Evolutionary conservation across 2,329 filamentous ascomycete genomes (phyloP).

Genomic region (Microdochium bolleyi): DNA sequence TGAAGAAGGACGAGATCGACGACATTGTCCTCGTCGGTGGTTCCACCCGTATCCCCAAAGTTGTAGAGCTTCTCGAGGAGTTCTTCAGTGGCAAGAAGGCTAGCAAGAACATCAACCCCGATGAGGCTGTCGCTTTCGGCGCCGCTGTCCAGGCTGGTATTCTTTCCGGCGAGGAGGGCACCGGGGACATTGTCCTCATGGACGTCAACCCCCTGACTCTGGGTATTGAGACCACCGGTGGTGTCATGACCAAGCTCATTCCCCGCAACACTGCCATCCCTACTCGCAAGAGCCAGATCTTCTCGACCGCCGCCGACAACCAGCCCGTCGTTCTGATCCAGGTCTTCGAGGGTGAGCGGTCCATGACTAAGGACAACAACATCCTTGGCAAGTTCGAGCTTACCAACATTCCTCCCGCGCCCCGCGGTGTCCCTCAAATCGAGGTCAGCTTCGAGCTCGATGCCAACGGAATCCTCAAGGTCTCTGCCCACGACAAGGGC

Average conservation of each 20-base stretch:
- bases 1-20: constrained; percentile 1
- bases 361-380: constrained; percentile 96
- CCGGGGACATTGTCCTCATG: constrained; percentile 81
- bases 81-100: constrained; percentile 95
- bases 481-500: constrained; percentile 93
- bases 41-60: constrained; percentile 57
- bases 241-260: constrained; percentile 96
- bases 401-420: constrained; percentile 88
- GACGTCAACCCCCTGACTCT: constrained; percentile 95
- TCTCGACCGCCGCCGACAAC: constrained; percentile 95
- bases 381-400: constrained; percentile 97
- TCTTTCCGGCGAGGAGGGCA: constrained; percentile 78
- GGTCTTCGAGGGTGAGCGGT: constrained; percentile 89
- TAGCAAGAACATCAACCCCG: constrained; percentile 98
- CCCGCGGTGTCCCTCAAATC: constrained; percentile 94
- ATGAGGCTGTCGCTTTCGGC: constrained; percentile 97
- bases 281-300: constrained; percentile 95
- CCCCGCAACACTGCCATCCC: constrained; percentile 91
- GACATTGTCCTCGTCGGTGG: constrained; percentile 1
- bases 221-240: constrained; percentile 94
- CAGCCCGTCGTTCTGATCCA: constrained; percentile 93
- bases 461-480: constrained; percentile 96
- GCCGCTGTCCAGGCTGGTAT: constrained; percentile 96
- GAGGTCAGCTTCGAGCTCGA: constrained; percentile 98
- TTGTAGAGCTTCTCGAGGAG: constrained; percentile 88